These are phyloP conservation scores for Fusarium odoratissimum DNA, from an alignment of 2,329 filamentous ascomycete genomes.

Conservation along the genomic window DNA sequence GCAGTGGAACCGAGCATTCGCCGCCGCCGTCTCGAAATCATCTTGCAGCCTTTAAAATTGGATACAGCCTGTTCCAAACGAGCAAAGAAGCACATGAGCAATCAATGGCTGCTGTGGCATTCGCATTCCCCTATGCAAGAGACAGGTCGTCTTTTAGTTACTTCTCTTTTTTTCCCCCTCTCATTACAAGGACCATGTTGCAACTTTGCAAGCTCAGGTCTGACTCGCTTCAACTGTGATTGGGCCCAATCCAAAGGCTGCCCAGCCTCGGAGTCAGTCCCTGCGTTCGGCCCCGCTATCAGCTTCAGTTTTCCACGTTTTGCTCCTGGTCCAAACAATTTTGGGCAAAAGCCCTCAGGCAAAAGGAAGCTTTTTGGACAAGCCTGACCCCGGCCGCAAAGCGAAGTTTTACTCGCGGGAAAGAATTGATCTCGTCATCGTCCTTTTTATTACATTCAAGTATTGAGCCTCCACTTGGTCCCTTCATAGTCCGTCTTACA, in stretches of 20 bases:
- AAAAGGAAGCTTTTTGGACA: slow-evolving; percentile 32
- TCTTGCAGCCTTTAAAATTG: slow-evolving; percentile 17
- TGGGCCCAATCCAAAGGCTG: slow-evolving; percentile 32
- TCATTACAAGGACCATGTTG: slow-evolving; percentile 14
- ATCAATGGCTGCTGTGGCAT: slow-evolving; percentile 23
- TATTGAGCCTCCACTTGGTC: slow-evolving; percentile 36
- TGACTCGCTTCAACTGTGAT: slow-evolving; percentile 46
- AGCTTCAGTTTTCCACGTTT: slow-evolving; percentile 36
- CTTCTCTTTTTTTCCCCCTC: not conserved
- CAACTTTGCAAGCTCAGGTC: slow-evolving; percentile 37
- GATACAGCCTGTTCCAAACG: slow-evolving; percentile 16
- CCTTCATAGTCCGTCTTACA: slow-evolving; percentile 33
- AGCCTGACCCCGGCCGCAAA: slow-evolving; percentile 47
- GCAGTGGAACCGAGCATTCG: slow-evolving; percentile 40
- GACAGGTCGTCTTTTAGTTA: slow-evolving; percentile 19
- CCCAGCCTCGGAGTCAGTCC: slow-evolving; percentile 41
- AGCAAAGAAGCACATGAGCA: not conserved
- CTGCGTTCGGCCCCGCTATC: slow-evolving; percentile 45
- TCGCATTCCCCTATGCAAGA: slow-evolving; percentile 45
- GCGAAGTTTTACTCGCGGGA: slow-evolving; percentile 37
- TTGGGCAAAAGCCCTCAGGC: slow-evolving; percentile 32
- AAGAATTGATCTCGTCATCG: slow-evolving; percentile 48
- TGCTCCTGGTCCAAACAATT: slow-evolving; percentile 25
- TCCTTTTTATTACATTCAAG: slow-evolving; percentile 31
- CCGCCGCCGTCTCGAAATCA: slow-evolving; percentile 38